phyloP scores from a whole-genome alignment of 768 basidiomycete species.

The Kwoniella dendrophila region DNA sequence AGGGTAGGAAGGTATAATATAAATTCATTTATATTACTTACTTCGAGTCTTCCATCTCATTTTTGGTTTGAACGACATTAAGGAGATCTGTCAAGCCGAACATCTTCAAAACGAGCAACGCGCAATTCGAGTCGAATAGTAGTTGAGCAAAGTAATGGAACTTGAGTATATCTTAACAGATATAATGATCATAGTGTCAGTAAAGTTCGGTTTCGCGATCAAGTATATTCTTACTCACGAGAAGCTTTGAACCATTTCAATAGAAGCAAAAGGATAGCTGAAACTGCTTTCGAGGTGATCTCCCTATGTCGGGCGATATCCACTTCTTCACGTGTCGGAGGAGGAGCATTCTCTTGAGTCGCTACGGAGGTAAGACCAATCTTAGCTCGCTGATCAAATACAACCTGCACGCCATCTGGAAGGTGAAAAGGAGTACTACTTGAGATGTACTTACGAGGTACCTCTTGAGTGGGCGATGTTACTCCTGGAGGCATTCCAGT shows the following conservation, averaged over 20 bases:
- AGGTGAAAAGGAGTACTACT: background rate
- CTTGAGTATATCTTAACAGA: slow-evolving; percentile 82
- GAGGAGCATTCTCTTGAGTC: slow-evolving; percentile 59
- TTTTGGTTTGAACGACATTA: slow-evolving; percentile 77
- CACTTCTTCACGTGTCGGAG: slow-evolving; percentile 80
- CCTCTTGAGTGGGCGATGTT: slow-evolving; percentile 45
- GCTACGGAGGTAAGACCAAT: background rate
- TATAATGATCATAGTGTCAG: background rate
- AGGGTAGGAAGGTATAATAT: background rate
- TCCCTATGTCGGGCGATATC: slow-evolving; percentile 94
- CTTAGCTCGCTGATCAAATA: background rate
- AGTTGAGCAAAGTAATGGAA: slow-evolving; percentile 97
- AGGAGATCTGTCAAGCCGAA: slow-evolving; percentile 94
- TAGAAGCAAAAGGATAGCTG: slow-evolving; percentile 83
- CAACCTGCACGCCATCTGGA: background rate
- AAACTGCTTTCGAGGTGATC: slow-evolving; percentile 95
- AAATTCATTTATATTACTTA: slow-evolving; percentile 40
- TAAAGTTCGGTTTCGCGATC: background rate
- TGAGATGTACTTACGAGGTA: slow-evolving; percentile 38
- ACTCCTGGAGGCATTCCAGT: slow-evolving; percentile 20
- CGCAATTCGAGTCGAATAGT: slow-evolving; percentile 90
- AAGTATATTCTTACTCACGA: slow-evolving; percentile 63
- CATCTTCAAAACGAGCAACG: slow-evolving; percentile 93
- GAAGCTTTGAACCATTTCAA: slow-evolving; percentile 99
- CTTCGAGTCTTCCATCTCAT: slow-evolving; percentile 64